Evolutionary conservation across 257 asterid genomes (phyloP), one percentile per base, ranked within the genome.

Genomic region (Voacanga thouarsii): DNA sequence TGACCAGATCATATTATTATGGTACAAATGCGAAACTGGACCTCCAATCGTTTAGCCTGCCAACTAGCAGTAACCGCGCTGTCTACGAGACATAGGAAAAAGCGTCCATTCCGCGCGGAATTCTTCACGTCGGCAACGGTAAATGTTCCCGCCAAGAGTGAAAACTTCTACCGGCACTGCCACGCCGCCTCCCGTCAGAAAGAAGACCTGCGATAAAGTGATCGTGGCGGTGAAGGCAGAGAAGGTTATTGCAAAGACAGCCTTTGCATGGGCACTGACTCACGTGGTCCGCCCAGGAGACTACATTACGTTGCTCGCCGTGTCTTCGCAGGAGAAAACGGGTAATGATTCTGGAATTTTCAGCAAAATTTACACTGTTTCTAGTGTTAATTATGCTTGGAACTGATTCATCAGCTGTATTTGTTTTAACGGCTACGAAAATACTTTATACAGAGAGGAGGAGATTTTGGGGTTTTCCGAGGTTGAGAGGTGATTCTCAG

Each of bases 151-250:
- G 87, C 89, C 90, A 83, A 83, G 81, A 72, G 60, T 79, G 19
- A 78, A 56, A 76, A 69, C 64, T 73, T 51, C 71, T 83, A 53
- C 2, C 47, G 73, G 47, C 64, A 79, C 76, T 55, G 45, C 78
- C 53, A 26, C 64, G 81, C 47, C 78, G 68, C 81, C 86, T 78
- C 83, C 75, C 72, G 79, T 24, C n/a, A 11, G 71, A 37, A 47
- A 12, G 43, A 59, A 77, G 77, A 78, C 84, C 53, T 37, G 77
- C 6, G 90, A 82, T 84, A 82, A 77, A 75, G 91, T 91, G 83
- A 87, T 93, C 80, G 97, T 93, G 47, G 97, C 96, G 60, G 96
- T 91, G 75, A 91, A 91, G 75, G 97, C 93, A 11, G 92, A 88
- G 79, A 93, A 90, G 83, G 89, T 80, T 79, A 89, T 93, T 85